Evolutionary conservation across 2,329 filamentous ascomycete genomes (phyloP), one percentile per base, ranked within the genome.

Genomic region (Colletotrichum phormii): DNA sequence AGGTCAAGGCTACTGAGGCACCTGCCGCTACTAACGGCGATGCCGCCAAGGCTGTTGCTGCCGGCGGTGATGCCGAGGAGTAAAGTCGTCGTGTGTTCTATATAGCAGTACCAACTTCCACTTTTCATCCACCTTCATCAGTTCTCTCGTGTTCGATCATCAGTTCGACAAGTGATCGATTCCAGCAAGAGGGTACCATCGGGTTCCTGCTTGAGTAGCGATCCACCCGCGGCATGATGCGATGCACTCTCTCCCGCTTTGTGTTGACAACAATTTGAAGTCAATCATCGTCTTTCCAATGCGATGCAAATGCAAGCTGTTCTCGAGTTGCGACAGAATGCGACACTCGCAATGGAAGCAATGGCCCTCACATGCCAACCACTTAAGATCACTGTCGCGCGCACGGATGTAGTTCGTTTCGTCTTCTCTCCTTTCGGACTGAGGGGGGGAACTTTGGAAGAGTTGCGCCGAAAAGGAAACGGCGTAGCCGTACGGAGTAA

Each of bases 1-100:
- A 72, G 33, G 76, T 79, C 74, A 80, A 81, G 76, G 75, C 74
- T 8, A 63, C 71, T 59, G 77, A 76, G 24, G 74, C 64, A 24
- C 69, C 78, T 31, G 77, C 75, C 33, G 75, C 76, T 11, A 77
- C 77, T 54, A 77, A 78, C 49, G 76, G 77, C 46, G 77, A 80
- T 74, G 75, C 78, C 37, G 65, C 65, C 64, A 72, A 76, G 55
- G 75, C 76, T 51, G 76, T 76, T 24, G 74, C 76, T 61, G 75
- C 72, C 31, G 73, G 72, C 22, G 75, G 67, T 35, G 74, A 76
- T 35, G 64, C 74, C 31, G 75, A 77, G 54, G 74, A 72, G 31
- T 75, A 68, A 65, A 55, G 11, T 31, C 55, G 57, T 64, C 49
- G 11, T 55, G 13, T n/a, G 15, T 37, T 61, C 24, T 51, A n/a